These are phyloP conservation scores for Potentilla sterilis DNA, from an alignment of 306 rosid genomes.

Conservation along the genomic window DNA sequence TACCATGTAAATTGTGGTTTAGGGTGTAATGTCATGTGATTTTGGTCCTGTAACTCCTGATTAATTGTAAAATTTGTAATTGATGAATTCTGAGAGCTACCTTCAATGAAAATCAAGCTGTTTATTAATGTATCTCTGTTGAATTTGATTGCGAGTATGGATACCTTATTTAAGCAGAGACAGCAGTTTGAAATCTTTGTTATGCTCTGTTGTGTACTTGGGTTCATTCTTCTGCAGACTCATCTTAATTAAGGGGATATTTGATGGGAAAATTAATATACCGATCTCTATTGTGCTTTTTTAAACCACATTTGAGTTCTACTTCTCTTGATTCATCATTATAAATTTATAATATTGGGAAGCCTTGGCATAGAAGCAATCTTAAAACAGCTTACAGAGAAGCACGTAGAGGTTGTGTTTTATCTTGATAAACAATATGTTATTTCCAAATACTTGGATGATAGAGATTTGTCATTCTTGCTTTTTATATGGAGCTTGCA, in stretches of 20 bases:
- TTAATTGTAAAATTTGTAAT: constrained; percentile 32
- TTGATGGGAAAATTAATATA: background rate
- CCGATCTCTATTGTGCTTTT: background rate
- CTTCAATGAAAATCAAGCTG: constrained; percentile 21
- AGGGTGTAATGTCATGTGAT: constrained; percentile 15
- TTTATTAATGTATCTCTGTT: background rate
- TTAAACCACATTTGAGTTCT: background rate
- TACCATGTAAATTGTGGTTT: constrained; percentile 13
- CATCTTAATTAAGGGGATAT: background rate
- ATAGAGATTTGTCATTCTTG: constrained; percentile 14
- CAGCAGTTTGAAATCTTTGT: background rate
- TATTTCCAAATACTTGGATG: constrained; percentile 1
- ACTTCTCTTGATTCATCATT: background rate
- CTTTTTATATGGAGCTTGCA: constrained; percentile 15
- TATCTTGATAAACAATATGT: background rate
- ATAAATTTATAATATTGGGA: background rate
- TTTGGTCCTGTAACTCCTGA: constrained; percentile 25
- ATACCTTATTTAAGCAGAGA: background rate
- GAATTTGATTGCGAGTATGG: background rate
- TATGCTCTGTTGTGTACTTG: background rate
- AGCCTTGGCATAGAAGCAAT: constrained; percentile 27
- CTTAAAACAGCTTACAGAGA: background rate
- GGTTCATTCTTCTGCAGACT: background rate
- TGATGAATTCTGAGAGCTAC: constrained; percentile 20
- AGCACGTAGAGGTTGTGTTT: background rate